phyloP scores from a whole-genome alignment of 345 rosid species.

The Rhodamnia argentea region DNA sequence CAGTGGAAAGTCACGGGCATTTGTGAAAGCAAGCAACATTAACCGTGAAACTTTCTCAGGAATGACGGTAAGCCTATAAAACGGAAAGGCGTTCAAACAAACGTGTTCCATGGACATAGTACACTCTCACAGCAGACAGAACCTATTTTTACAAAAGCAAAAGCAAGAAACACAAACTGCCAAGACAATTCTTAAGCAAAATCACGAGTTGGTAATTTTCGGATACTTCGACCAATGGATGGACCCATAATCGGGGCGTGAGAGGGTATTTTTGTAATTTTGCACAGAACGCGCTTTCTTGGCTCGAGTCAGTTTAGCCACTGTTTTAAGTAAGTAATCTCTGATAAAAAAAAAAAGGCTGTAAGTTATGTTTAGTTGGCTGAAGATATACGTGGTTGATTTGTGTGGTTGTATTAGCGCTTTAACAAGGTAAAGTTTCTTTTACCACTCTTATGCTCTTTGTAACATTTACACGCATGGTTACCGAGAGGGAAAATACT shows the following conservation, averaged over 20 bases:
- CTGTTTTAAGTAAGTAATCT: not conserved
- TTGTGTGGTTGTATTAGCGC: not conserved
- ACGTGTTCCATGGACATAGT: not conserved
- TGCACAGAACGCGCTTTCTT: not conserved
- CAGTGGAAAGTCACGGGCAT: not conserved
- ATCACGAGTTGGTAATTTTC: not conserved
- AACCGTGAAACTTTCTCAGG: not conserved
- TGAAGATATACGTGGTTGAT: not conserved
- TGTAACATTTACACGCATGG: not conserved
- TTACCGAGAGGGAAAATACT: not conserved
- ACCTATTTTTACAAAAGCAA: not conserved
- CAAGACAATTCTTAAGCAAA: not conserved
- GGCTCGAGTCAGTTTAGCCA: not conserved
- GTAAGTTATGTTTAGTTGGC: not conserved
- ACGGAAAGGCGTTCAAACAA: not conserved
- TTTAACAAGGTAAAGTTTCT: not conserved
- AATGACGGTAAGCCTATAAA: not conserved
- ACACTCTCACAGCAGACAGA: not conserved
- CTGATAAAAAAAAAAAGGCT: not conserved
- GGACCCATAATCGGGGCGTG: no score
- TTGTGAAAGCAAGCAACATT: not conserved
- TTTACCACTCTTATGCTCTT: not conserved
- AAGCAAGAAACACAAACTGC: not conserved
- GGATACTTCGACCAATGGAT: not conserved
- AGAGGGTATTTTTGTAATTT: not conserved